Evolutionary conservation across 2,329 filamentous ascomycete species (phyloP), one percentile per base, ranked within the genome.

Genomic region (Bipolaris gigantea): DNA sequence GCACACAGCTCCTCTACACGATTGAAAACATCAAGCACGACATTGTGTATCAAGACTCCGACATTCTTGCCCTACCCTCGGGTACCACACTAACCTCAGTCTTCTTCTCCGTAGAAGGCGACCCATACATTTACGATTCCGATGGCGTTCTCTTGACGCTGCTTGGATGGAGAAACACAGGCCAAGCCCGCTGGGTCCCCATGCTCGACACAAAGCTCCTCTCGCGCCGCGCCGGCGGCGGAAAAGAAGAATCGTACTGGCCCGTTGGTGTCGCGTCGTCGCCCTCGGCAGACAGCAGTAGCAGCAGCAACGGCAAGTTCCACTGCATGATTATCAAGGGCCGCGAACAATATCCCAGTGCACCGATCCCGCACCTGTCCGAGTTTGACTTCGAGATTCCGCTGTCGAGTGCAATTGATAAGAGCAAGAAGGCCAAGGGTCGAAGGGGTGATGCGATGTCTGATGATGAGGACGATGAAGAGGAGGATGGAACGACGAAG

Each of bases 291-390:
- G 36, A 45, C 68, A 92, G 92, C 1, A 90, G 92, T 0, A 90
- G 96, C 1, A 90, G 91, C 5, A 86, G 92, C 68, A 86, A 92
- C 68, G 83, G 89, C 66, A 93, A 89, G 69, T 99, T 99, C 75
- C 93, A 97, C 80, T 99, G 95, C 78, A 97, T 99, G 76, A 97
- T 99, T 66, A 86, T 99, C 70, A 99, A 99, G 77, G 94, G 94
- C 59, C 89, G 89, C 33, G 94, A 99, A 71, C 85, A 88, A 69
- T 90, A 97, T 69, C 68, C 68, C 2, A 92, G 93, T 0, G 50
- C 97, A 94, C 78, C 97, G 93, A 77, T 94, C 91, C 10, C 87
- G 89, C 9, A 92, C 91, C 2, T 99, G 33, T 92, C 88, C 38
- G 94, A 99, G 73, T 99, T 99, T 70, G 90, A 92, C 44, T 96